These are phyloP conservation scores for Boletellus emodensis DNA, from an alignment of 768 basidiomycete species.

Conservation along the genomic window DNA sequence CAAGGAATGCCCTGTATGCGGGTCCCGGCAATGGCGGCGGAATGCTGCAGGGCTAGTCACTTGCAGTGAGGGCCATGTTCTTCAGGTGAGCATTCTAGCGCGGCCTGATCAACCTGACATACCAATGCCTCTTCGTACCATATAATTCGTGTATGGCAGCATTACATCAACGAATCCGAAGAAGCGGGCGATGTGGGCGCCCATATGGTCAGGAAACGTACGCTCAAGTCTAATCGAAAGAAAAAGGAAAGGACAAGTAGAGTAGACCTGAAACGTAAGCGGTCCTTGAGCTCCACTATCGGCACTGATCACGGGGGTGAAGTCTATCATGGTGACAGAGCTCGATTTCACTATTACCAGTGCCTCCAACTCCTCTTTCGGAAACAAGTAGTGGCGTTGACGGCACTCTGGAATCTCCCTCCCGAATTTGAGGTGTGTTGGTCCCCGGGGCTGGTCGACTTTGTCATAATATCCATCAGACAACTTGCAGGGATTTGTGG, in stretches of 20 bases:
- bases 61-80: constrained; percentile 88
- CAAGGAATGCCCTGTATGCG: constrained; percentile 70
- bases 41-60: constrained; percentile 78
- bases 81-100: constrained; percentile 57
- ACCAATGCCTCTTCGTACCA: neutral
- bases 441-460: neutral
- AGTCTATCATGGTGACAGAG: constrained; percentile 86
- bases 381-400: constrained; percentile 65
- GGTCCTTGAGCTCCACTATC: neutral
- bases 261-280: constrained; percentile 58
- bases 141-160: constrained; percentile 38
- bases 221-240: constrained; percentile 54
- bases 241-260: constrained; percentile 47
- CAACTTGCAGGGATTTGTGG: constrained; percentile 80
- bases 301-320: constrained; percentile 1
- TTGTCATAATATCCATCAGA: constrained; percentile 37
- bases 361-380: constrained; percentile 80
- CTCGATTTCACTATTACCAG: constrained; percentile 76
- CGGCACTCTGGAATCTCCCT: constrained; percentile 65
- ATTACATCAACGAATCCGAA: constrained; percentile 76
- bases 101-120: neutral
- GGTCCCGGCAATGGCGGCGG: constrained; percentile 85
- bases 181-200: constrained; percentile 63
- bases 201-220: constrained; percentile 62
- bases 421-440: constrained; percentile 69